Percentiles rank a stretch among this genome's conserved stretches.
These are phyloP conservation scores for Taxillus chinensis DNA, from an alignment of 164 flowering plant species.

Conservation along the genomic window DNA sequence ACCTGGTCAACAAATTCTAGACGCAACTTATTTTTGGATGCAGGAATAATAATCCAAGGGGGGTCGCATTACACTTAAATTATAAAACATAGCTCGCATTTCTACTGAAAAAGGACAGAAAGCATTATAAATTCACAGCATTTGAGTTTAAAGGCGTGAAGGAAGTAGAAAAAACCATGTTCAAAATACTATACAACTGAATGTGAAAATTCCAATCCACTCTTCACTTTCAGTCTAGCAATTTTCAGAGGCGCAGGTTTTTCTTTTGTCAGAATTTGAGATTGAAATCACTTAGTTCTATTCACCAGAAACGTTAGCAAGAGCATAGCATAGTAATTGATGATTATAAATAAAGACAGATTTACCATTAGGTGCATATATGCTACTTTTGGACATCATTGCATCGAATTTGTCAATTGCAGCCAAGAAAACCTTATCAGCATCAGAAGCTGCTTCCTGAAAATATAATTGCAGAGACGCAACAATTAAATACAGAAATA, in stretches of 20 bases:
- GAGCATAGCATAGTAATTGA: not conserved
- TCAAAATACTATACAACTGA: no score
- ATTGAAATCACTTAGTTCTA: not conserved
- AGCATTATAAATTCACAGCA: no score
- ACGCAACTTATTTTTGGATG: no score
- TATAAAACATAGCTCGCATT: no score
- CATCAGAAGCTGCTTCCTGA: slow-evolving; percentile 87
- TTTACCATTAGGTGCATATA: slow-evolving; percentile 80
- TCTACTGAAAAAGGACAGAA: no score
- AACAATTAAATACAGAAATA: not conserved
- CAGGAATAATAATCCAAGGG: no score
- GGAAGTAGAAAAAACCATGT: no score
- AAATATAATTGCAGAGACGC: slow-evolving; percentile 6
- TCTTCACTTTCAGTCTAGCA: no score
- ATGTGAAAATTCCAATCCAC: no score
- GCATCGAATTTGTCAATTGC: slow-evolving; percentile 96
- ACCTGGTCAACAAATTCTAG: no score
- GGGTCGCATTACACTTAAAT: no score
- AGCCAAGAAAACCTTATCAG: slow-evolving; percentile 82
- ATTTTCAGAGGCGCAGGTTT: not conserved
- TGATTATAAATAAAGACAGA: not conserved
- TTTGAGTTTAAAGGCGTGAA: no score
- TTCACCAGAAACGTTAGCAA: not conserved
- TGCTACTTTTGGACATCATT: slow-evolving; percentile 74
- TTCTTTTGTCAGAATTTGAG: not conserved